Evolutionary conservation across 2,329 filamentous ascomycete genomes (phyloP).

Genomic region (Ophiostoma triangulosporum): DNA sequence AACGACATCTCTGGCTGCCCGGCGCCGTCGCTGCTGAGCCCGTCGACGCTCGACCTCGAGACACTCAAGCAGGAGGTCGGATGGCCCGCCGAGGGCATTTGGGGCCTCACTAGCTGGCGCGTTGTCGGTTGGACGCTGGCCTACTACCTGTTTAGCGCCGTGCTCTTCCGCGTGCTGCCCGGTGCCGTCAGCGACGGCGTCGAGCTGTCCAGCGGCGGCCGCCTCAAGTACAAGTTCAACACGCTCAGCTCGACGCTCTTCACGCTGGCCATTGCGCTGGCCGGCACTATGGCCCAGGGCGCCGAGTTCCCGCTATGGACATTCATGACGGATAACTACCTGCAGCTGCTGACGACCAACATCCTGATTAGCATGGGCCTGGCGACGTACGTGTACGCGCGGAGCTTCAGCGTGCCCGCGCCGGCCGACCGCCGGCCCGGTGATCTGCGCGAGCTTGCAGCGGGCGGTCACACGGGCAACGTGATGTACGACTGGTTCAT

Average conservation of each 20-base stretch:
- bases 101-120: slow-evolving; percentile 55
- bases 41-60: slow-evolving; percentile 55
- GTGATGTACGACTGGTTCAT: slow-evolving; percentile 94
- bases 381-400: slow-evolving; percentile 66
- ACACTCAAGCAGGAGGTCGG: slow-evolving; percentile 67
- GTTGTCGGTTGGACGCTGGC: slow-evolving; percentile 57
- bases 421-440: slow-evolving; percentile 36
- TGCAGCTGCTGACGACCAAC: slow-evolving; percentile 74
- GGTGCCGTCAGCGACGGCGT: slow-evolving; percentile 59
- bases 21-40: slow-evolving; percentile 63
- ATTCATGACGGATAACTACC: slow-evolving; percentile 82
- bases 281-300: slow-evolving; percentile 64
- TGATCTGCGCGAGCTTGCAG: slow-evolving; percentile 67
- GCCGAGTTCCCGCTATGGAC: slow-evolving; percentile 80
- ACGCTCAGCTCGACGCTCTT: slow-evolving; percentile 62
- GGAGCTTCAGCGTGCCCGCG: slow-evolving; percentile 58
- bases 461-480: slow-evolving; percentile 72
- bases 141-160: slow-evolving; percentile 65
- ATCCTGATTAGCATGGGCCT: slow-evolving; percentile 61
- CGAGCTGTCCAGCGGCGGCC: slow-evolving; percentile 54
- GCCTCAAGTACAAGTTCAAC: slow-evolving; percentile 72
- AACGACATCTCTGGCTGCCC: slow-evolving; percentile 91
- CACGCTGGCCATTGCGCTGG: slow-evolving; percentile 56
- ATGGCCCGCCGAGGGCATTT: slow-evolving; percentile 61
- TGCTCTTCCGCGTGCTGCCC: slow-evolving; percentile 65